Conservation (phyloP, 1,284 basidiomycete species). For the Ganoderma leucocontextum region DNA sequence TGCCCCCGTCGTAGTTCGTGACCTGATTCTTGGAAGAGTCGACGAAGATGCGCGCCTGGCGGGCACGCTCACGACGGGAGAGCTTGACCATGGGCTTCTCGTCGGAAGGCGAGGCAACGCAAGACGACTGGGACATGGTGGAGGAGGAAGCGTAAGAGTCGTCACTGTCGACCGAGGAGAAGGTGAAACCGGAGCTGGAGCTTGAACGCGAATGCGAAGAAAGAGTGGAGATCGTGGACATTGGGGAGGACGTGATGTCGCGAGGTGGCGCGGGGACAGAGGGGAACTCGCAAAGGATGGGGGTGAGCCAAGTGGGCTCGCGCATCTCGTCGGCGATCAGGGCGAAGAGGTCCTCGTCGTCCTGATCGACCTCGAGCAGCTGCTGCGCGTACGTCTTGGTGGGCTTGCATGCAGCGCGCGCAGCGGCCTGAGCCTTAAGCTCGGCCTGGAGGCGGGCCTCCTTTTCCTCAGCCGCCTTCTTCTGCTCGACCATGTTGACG, state of each 20-base stretch:
- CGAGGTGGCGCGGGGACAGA: slow-evolving; percentile 48
- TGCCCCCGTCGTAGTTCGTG: slow-evolving; percentile 84
- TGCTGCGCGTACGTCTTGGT: slow-evolving; percentile 75
- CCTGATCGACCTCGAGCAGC: slow-evolving; percentile 69
- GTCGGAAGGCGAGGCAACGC: slow-evolving; percentile 39
- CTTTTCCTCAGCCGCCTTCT: slow-evolving; percentile 28
- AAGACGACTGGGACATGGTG: slow-evolving; percentile 44
- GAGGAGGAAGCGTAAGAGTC: slow-evolving; percentile 54
- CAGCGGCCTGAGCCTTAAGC: slow-evolving; percentile 37
- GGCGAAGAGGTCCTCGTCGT: slow-evolving; percentile 75
- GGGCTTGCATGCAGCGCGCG: slow-evolving; percentile 33
- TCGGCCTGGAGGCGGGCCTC: slow-evolving; percentile 49
- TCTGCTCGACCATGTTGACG: slow-evolving; percentile 27
- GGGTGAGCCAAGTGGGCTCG: slow-evolving; percentile 72
- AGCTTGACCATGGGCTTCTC: slow-evolving; percentile 51
- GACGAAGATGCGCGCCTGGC: slow-evolving; percentile 72
- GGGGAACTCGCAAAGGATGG: slow-evolving; percentile 66
- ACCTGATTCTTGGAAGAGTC: slow-evolving; percentile 78
- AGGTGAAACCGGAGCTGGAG: slow-evolving; percentile 72
- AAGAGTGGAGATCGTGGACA: slow-evolving; percentile 64
- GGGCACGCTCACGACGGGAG: slow-evolving; percentile 71
- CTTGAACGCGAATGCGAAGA: slow-evolving; percentile 75
- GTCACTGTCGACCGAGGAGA: slow-evolving; percentile 50
- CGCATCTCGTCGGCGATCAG: slow-evolving; percentile 75
- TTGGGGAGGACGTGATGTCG: slow-evolving; percentile 47